Base-by-base conservation (phyloP, 805 yeast genomes). In the Candida vaughaniae region DNA sequence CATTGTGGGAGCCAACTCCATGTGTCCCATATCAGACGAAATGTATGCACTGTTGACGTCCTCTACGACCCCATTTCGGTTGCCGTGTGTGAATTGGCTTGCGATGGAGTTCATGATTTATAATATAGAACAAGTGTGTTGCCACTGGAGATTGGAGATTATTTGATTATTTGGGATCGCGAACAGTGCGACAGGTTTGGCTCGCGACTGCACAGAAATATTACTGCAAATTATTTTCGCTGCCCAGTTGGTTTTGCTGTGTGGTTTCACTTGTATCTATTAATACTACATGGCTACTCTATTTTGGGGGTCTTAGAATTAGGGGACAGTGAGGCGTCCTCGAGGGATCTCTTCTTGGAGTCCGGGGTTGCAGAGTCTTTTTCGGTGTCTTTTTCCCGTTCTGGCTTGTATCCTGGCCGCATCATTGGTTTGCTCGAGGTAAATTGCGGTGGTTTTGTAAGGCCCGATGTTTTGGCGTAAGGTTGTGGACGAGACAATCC, bases 1-100 rank as follows among this genome's bases (percentile, higher is more conserved):
- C 43, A 88, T 70, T 14, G 76, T 58, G 19, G 95, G 95, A 3
- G 80, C 75, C 48, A 77, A 55, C 28, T 60, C 58, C 41, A 67
- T 51, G 27, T 51, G 52, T 8, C 40, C 46, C 5, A 12, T 27
- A 16, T 26, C 22, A 10, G 31, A 5, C 22, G 15, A 16, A 7
- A 16, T 18, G 29, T 28, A 33, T n/a, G 61, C 62, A 18, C 52
- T 48, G 31, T 54, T 49, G 36, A 61, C 47, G 33, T 68, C 71
- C 23, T 43, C 43, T 34, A 51, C 50, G 26, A 56, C 53, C 20
- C 45, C 43, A 40, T 52, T 56, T 27, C 51, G 49, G 39, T 60
- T 54, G 33, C 60, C 48, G 39, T 62, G 58, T 7, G 69, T 56
- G 51, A 49, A 68, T 46, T 62, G 61, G 38, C 51, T 56, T 34